Evolutionary conservation across 1,284 basidiomycete genomes (phyloP).

Genomic region (Cerrena zonata): DNA sequence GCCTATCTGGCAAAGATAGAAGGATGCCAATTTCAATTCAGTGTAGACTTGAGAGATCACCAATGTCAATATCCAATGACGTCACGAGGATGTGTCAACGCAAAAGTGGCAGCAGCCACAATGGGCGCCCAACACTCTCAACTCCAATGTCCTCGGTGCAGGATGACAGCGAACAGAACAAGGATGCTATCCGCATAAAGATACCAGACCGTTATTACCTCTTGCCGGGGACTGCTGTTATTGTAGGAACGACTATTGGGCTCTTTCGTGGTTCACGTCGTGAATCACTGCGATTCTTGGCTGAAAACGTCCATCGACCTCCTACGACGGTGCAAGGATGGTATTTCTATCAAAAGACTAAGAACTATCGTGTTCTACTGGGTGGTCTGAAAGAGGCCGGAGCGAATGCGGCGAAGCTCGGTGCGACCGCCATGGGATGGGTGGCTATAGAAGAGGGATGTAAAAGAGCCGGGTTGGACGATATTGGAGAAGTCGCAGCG

Average conservation of each 20-base stretch:
- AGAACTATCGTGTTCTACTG: slow-evolving; percentile 78
- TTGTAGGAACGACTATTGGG: slow-evolving; percentile 62
- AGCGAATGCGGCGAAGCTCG: slow-evolving; percentile 51
- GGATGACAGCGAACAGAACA: slow-evolving; percentile 13
- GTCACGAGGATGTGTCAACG: background rate
- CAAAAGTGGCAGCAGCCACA: background rate
- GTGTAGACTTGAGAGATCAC: background rate
- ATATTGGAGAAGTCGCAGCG: slow-evolving; percentile 55
- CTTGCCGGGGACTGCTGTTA: slow-evolving; percentile 52
- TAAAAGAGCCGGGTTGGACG: slow-evolving; percentile 42
- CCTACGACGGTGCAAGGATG: slow-evolving; percentile 79
- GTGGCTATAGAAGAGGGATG: slow-evolving; percentile 65
- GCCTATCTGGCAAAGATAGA: too few relatives aligned
- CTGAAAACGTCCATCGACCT: slow-evolving; percentile 64
- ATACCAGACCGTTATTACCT: slow-evolving; percentile 34
- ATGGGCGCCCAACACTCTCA: background rate
- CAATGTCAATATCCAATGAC: background rate
- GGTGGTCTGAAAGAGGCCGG: slow-evolving; percentile 67
- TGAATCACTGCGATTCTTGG: slow-evolving; percentile 43
- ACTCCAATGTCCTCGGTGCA: background rate
- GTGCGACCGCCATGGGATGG: slow-evolving; percentile 52
- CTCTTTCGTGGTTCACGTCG: slow-evolving; percentile 62
- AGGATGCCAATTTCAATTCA: too few relatives aligned
- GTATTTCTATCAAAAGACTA: slow-evolving; percentile 91
- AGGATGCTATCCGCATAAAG: slow-evolving; percentile 29